Evolutionary conservation across 2,329 filamentous ascomycete species (phyloP).

Genomic region (Colletotrichum abscissum): DNA sequence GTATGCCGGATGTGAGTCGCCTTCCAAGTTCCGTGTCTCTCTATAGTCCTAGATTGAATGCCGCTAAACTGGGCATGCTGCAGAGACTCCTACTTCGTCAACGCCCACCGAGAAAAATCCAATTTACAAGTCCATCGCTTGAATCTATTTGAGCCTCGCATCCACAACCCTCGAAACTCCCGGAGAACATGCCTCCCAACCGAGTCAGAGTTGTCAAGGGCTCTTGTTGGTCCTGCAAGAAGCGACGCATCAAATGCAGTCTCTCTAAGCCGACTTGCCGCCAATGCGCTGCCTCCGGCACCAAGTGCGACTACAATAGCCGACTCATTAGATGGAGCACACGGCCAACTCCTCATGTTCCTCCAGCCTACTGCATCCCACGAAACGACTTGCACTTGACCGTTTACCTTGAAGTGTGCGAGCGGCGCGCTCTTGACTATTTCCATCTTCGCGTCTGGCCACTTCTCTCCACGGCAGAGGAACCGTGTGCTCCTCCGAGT

Average conservation of each 20-base stretch:
- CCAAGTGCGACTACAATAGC: background rate
- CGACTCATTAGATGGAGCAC: background rate
- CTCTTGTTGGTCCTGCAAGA: constrained; percentile 58
- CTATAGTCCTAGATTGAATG: background rate
- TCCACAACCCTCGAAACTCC: no score
- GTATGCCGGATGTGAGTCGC: background rate
- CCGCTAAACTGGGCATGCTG: background rate
- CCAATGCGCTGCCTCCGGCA: constrained; percentile 42
- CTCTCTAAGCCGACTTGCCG: constrained; percentile 50
- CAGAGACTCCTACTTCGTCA: background rate
- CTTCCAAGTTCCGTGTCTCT: background rate
- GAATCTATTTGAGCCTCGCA: background rate
- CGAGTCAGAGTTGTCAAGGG: constrained; percentile 46
- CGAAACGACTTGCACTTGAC: background rate
- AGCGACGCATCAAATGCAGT: constrained; percentile 56
- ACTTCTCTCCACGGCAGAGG: constrained; percentile 41
- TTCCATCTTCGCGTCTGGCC: constrained; percentile 49
- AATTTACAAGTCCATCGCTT: background rate
- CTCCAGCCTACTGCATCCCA: background rate
- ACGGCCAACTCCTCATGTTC: background rate
- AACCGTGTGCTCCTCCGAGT: constrained; percentile 45
- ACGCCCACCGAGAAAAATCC: background rate
- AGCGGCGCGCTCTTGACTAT: constrained; percentile 46
- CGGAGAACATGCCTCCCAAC: background rate
- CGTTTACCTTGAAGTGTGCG: constrained; percentile 15